Percentiles rank a stretch among this genome's conserved stretches.
Evolutionary conservation across 2,329 filamentous ascomycete genomes (phyloP).

Genomic region (Colletotrichum chrysophilum): DNA sequence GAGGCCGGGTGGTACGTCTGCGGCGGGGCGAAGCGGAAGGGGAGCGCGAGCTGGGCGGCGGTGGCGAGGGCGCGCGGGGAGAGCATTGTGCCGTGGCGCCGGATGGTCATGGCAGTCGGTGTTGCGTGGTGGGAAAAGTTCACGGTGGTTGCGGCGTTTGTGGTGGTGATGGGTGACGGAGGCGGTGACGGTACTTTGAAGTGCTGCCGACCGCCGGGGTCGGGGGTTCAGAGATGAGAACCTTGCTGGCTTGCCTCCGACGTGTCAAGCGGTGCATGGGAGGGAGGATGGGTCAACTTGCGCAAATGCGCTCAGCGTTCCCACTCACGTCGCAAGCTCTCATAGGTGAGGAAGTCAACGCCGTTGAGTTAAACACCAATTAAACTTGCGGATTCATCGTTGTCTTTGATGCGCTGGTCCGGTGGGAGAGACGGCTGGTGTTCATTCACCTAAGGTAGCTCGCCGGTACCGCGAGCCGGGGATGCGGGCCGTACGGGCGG

Average conservation of each 20-base stretch:
- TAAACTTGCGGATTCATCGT: background rate
- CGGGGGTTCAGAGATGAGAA: background rate
- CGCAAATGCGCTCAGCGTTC: background rate
- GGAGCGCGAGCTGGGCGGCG: background rate
- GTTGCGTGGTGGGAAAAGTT: background rate
- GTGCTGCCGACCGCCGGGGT: background rate
- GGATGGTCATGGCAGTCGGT: background rate
- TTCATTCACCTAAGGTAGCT: background rate
- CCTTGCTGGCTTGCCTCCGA: background rate
- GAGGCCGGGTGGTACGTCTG: background rate
- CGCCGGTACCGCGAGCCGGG: background rate
- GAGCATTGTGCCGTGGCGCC: background rate
- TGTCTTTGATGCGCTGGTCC: background rate
- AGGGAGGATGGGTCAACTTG: background rate
- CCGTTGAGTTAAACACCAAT: background rate
- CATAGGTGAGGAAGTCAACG: background rate
- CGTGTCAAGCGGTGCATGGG: background rate
- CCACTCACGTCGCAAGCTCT: background rate
- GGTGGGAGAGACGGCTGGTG: background rate
- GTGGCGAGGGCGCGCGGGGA: background rate
- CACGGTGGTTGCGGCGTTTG: background rate
- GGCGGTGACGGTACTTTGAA: background rate
- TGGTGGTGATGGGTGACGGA: background rate
- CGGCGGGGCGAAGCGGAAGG: conserved; percentile 6
- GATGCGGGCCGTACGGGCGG: background rate